These are phyloP conservation scores for Pseudogymnoascus sp. DNA, from an alignment of 2,329 filamentous ascomycete species.

Conservation along the genomic window DNA sequence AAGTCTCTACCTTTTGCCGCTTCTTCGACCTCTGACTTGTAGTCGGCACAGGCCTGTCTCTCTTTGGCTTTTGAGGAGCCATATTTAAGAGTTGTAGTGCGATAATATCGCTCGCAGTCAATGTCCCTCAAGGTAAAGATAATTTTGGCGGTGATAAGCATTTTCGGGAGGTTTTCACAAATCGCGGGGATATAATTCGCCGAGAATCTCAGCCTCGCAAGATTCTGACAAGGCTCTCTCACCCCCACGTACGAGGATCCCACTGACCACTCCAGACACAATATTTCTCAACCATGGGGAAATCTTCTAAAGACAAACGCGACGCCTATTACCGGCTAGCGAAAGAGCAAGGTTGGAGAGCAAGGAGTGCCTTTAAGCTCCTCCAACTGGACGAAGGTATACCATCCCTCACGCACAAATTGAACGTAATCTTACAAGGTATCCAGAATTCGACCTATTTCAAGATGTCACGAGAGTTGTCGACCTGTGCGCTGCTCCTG, in stretches of 20 bases:
- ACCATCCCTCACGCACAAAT: neutral
- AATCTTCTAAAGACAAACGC: slow-evolving; percentile 97
- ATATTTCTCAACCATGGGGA: slow-evolving; percentile 58
- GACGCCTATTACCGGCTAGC: slow-evolving; percentile 96
- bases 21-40: slow-evolving; percentile 25
- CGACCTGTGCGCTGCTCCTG: slow-evolving; percentile 90
- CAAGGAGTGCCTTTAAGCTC: slow-evolving; percentile 92
- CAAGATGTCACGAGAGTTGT: slow-evolving; percentile 85
- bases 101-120: slow-evolving; percentile 4
- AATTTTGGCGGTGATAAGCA: slow-evolving; percentile 8
- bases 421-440: neutral
- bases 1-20: slow-evolving; percentile 26
- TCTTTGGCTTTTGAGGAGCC: slow-evolving; percentile 25
- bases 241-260: neutral
- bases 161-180: slow-evolving; percentile 6
- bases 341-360: slow-evolving; percentile 98
- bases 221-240: slow-evolving; percentile 8
- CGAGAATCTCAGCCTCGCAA: slow-evolving; percentile 6
- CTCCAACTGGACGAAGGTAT: slow-evolving; percentile 81
- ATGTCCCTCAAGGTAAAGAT: slow-evolving; percentile 9
- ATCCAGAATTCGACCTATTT: slow-evolving; percentile 84
- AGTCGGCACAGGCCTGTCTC: slow-evolving; percentile 20
- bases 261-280: neutral
- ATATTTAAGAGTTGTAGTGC: slow-evolving; percentile 15
- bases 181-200: slow-evolving; percentile 8